These are phyloP conservation scores for Selenicereus undatus DNA, from an alignment of 148 eudicot species.

Conservation along the genomic window DNA sequence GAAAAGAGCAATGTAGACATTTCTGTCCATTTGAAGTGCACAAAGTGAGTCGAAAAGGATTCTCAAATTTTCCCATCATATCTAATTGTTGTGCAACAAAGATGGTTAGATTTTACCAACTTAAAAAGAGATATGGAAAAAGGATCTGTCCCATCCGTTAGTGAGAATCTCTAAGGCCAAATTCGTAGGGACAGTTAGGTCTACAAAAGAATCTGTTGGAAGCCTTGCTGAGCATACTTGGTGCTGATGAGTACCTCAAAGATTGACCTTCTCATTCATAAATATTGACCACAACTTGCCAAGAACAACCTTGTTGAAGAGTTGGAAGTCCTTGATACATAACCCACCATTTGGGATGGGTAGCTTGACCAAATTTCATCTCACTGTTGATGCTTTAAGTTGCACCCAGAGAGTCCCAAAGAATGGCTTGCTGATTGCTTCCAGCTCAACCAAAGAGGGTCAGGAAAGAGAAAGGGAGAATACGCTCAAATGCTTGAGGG, in stretches of 20 bases:
- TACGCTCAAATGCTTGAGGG: background rate
- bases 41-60: background rate
- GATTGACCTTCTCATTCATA: background rate
- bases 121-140: background rate
- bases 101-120: background rate
- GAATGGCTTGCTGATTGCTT: background rate
- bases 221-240: background rate
- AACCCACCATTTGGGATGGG: background rate
- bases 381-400: background rate
- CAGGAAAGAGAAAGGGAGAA: background rate
- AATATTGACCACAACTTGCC: background rate
- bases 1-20: background rate
- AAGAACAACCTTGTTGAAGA: background rate
- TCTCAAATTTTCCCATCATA: background rate
- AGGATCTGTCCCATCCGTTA: background rate
- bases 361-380: background rate
- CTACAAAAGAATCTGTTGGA: background rate
- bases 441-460: background rate
- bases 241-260: background rate
- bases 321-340: background rate
- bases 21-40: background rate
- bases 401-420: background rate
- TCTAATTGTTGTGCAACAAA: background rate
- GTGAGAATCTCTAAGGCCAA: background rate
- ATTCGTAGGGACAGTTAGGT: background rate